Base-by-base conservation (phyloP, 495 filamentous ascomycete species). In the Sabuloglossum arenarium region DNA sequence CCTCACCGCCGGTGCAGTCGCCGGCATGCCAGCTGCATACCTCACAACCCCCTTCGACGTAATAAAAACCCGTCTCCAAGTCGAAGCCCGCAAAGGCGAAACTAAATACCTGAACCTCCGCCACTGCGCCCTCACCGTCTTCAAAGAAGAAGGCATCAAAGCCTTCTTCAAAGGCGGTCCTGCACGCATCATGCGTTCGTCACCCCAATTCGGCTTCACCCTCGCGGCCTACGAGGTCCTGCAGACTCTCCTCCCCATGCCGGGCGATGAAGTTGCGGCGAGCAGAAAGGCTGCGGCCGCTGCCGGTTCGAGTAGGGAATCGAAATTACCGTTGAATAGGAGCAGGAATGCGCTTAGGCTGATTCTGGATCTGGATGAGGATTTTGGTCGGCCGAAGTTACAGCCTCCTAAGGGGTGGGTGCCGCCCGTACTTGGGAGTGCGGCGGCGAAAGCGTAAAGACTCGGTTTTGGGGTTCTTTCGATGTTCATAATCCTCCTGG, bases 151-250 rank as follows among this genome's bases (percentile, higher is more conserved):
- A 67, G 91, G 91, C 16, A 86, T 94, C 73, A 76, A 76, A 61
- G 91, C 91, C 43, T 98, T 97, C 77, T 98, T 95, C 80, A 97
- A 97, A 71, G 91, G 91, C 58, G 91, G 91, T 0, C 88, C 91
- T 6, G 91, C 91, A 14, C 86, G 91, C 72, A 88, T 98, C 60
- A 58, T 97, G 63, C 81, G 91, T 61, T 94, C 86, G 3, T 95
- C 88, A 0, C 91, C 91, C 23, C 91, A 98, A 64, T 98, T 98
- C 70, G 91, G 91, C 56, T 97, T 95, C 71, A 98, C 91, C 1
- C 78, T 98, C 9, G 91, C 91, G 3, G 83, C 83, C 9, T 98
- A 97, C 67, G 91, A 98, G 67, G 72, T 98, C 27, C 73, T 98
- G 51, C 86, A 95, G 73, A 85, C 78, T 55, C 42, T 79, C 54